Base-by-base conservation (phyloP, 176 grass and related monocot species). In the Oryza longistaminata region DNA sequence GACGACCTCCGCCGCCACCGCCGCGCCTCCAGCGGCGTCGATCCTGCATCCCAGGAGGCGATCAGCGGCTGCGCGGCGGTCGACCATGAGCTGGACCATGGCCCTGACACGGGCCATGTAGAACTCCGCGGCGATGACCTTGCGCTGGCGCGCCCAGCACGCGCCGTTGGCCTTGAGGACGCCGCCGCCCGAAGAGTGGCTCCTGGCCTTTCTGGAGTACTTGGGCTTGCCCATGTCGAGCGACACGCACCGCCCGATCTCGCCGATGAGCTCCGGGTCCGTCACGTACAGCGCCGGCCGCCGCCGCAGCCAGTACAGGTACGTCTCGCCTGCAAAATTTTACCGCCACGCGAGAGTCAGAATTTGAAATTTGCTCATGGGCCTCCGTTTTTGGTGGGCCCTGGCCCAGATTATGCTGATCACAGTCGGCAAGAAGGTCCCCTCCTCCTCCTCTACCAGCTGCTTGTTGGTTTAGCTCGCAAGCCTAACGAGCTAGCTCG, bases 131-230 rank as follows among this genome's bases (percentile, higher is more conserved):
- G 96, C 88, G 73, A 99, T 96, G 73, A 91, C 76, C 75, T 89
- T 94, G 42, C 96, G 89, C 74, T 99, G 96, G 66, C 81, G 86
- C 31, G 87, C 88, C 93, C 96, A 99, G 1, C 70, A 45, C 15
- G 64, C 45, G 53, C 96, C 96, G 75, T 92, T 99, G 26, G 93
- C 81, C 79, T 94, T 99, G 26, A 96, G 84, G 43, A 99, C 90
- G 31, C 96, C 96, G 50, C 74, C 69, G 4, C n/a, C 96, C 96
- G 67, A 99, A 96, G 9, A 99, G 81, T 3, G 96, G 93, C 66
- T 93, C 93, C 39, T 96, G 93, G 7, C 87, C 90, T 78, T 92
- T 99, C 90, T 96, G 93, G 60, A 93, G 82, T 99, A 89, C 5
- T 77, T 90, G 0, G 96, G 89, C 84, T 99, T 99, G 39, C 96